These are phyloP conservation scores for Schrenkiella parvula DNA, from an alignment of 345 rosid genomes.

Conservation along the genomic window DNA sequence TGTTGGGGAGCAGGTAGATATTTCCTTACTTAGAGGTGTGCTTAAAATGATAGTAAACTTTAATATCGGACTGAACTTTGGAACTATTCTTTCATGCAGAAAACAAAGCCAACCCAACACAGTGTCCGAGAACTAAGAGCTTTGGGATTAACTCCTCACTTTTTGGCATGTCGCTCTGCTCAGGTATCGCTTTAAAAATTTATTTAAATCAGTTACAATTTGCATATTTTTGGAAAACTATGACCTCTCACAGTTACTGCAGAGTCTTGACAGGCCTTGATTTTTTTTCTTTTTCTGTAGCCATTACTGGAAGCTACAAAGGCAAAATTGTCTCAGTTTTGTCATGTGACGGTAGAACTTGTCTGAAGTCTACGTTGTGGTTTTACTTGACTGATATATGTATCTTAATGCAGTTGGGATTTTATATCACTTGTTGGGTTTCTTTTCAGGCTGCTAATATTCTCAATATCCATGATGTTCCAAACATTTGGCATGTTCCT, in stretches of 20 bases:
- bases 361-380: constrained; percentile 14
- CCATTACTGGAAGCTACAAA: constrained; percentile 74
- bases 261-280: constrained; percentile 12
- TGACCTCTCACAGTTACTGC: neutral
- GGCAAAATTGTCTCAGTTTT: constrained; percentile 89
- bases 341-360: constrained; percentile 83
- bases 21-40: neutral
- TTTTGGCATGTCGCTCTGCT: constrained; percentile 92
- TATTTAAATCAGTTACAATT: neutral
- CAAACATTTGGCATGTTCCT: constrained; percentile 98
- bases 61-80: neutral
- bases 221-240: neutral
- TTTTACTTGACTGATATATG: constrained; percentile 15
- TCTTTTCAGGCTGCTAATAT: constrained; percentile 64
- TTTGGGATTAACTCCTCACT: constrained; percentile 87
- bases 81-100: constrained; percentile 33
- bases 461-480: constrained; percentile 86
- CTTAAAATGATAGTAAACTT: neutral
- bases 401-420: constrained; percentile 12
- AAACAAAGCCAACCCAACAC: constrained; percentile 93
- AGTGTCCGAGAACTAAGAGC: constrained; percentile 94
- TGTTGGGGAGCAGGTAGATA: constrained; percentile 91
- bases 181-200: constrained; percentile 43
- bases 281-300: constrained; percentile 35
- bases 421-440: constrained; percentile 18